Conservation (phyloP, 208 protist genomes). For the Spongospora subterranea region DNA sequence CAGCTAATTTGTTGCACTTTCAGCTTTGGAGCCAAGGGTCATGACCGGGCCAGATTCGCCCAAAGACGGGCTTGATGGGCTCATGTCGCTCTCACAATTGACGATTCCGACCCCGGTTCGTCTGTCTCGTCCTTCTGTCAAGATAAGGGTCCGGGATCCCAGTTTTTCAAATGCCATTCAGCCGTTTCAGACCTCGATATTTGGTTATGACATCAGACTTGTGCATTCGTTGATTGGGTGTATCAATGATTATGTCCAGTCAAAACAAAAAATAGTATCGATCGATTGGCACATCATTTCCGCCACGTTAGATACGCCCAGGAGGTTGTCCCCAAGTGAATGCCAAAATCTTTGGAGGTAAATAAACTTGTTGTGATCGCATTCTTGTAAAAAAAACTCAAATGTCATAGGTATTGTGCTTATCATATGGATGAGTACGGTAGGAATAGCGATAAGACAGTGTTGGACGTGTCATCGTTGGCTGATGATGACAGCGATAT, state of each 20-base stretch:
- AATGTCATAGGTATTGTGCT: conserved; percentile 4
- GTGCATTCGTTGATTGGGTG: conserved; percentile 12
- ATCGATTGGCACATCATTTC: conserved; percentile 25
- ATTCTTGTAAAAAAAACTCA: not conserved
- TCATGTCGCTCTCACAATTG: not conserved
- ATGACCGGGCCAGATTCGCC: no score
- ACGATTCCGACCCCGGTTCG: not conserved
- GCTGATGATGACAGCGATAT: conserved; percentile 51
- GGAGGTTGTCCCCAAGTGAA: not conserved
- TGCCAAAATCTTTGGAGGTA: conserved; percentile 18
- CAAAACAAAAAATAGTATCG: conserved; percentile 20
- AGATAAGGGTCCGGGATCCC: not conserved
- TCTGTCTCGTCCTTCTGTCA: not conserved
- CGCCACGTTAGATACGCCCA: conserved; percentile 10
- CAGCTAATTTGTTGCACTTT: no score
- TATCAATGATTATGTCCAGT: conserved; percentile 37
- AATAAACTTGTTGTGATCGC: not conserved
- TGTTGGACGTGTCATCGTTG: conserved; percentile 28
- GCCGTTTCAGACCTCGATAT: conserved; percentile 9
- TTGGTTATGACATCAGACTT: conserved; percentile 31
- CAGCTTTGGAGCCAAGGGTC: no score
- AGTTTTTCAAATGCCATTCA: not conserved
- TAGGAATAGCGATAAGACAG: not conserved
- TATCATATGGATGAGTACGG: conserved; percentile 47
- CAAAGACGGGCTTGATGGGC: conserved; percentile 19